Conservation (phyloP, 2,329 filamentous ascomycete species). For the Colletotrichum theobromicola region DNA sequence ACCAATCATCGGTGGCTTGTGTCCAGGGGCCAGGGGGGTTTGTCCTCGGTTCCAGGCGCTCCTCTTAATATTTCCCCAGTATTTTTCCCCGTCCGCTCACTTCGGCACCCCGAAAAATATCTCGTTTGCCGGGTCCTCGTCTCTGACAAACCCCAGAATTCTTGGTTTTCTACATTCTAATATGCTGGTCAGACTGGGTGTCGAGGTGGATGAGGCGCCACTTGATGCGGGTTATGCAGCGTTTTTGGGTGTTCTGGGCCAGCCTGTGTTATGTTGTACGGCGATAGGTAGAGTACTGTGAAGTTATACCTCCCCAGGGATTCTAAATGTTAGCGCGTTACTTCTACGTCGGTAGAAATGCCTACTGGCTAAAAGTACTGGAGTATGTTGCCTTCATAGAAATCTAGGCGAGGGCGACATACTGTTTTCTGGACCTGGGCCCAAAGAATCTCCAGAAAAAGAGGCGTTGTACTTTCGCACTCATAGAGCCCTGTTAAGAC, state of each 20-base stretch:
- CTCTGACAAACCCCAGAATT: neutral
- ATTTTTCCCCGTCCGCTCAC: neutral
- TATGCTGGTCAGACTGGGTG: neutral
- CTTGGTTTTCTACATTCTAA: neutral
- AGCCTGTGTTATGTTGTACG: neutral
- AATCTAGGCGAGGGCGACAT: too few species aligned
- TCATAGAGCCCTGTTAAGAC: too few species aligned
- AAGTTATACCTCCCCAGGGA: too few species aligned
- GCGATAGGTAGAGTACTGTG: too few species aligned
- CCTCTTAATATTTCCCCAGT: neutral
- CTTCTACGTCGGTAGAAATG: too few species aligned
- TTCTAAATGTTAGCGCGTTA: too few species aligned
- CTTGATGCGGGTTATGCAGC: neutral
- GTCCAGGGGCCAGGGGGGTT: neutral
- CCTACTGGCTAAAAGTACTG: too few species aligned
- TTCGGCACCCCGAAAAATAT: constrained; percentile 2
- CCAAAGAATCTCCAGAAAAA: too few species aligned
- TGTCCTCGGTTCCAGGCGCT: neutral
- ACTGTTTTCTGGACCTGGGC: too few species aligned
- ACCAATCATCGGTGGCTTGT: neutral
- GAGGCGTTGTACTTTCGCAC: too few species aligned
- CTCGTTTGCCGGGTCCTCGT: neutral
- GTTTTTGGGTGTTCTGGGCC: neutral
- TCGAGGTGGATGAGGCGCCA: neutral
- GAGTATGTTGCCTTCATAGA: too few species aligned